Evolutionary conservation across 768 basidiomycete species (phyloP).

Genomic region (Sporobolomyces pararoseus): DNA sequence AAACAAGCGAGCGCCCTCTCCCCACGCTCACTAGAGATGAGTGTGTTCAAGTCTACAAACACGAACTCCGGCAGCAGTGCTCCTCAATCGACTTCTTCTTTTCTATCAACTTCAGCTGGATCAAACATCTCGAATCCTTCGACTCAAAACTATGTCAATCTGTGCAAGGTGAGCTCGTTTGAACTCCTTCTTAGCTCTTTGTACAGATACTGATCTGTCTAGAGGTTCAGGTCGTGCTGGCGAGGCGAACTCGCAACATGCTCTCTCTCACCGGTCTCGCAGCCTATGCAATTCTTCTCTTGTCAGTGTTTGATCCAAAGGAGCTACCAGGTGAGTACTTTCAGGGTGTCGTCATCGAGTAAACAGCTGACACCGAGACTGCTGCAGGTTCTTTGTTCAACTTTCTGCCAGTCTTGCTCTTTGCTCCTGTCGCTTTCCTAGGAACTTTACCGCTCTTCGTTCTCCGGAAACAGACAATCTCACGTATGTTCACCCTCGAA

Average conservation of each 20-base stretch:
- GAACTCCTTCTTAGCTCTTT: no score
- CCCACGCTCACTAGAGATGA: no score
- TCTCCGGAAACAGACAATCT: constrained; percentile 35
- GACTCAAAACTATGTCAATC: background rate
- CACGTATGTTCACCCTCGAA: constrained; percentile 1
- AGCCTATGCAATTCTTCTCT: background rate
- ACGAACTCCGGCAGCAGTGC: no score
- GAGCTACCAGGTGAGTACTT: constrained; percentile 17
- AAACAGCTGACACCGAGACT: no score
- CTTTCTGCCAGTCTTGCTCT: constrained; percentile 27
- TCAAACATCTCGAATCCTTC: background rate
- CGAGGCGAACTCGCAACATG: constrained; percentile 22
- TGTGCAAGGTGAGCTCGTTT: constrained; percentile 31
- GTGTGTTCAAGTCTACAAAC: no score
- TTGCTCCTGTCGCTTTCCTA: constrained; percentile 20
- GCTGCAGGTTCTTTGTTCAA: constrained; percentile 36
- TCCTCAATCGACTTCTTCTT: no score
- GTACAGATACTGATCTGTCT: no score
- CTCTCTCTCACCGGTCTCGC: constrained; percentile 18
- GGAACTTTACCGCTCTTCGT: constrained; percentile 34
- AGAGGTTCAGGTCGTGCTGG: constrained; percentile 38
- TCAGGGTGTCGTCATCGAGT: no score
- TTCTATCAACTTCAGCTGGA: background rate
- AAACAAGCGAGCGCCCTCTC: no score
- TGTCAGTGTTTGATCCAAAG: constrained; percentile 23